A percentile compares a stretch with the other conserved stretches of the same genome.
These are phyloP conservation scores for Suillus luteus DNA, from an alignment of 768 basidiomycete species.

Conservation along the genomic window DNA sequence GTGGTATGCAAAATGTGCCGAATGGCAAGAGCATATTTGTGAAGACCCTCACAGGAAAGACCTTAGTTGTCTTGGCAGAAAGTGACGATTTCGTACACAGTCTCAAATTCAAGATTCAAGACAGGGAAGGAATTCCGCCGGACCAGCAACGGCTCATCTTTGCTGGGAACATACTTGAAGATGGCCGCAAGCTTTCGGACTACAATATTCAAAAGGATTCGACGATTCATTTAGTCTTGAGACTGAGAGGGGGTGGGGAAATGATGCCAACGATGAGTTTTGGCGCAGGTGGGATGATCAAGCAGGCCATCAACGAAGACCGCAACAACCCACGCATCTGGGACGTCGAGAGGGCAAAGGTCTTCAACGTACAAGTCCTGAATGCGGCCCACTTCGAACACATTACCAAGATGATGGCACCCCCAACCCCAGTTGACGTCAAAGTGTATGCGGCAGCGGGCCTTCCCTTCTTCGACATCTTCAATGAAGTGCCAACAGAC, in stretches of 20 bases:
- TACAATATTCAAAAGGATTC: slow-evolving; percentile 77
- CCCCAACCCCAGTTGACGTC: slow-evolving; percentile 1
- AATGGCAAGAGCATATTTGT: slow-evolving; percentile 71
- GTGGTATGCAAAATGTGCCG: neutral
- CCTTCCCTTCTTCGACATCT: slow-evolving; percentile 3
- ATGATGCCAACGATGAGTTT: neutral
- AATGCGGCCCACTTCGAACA: neutral
- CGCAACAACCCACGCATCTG: neutral
- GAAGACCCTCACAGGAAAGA: slow-evolving; percentile 80
- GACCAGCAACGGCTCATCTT: slow-evolving; percentile 85
- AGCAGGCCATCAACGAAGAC: neutral
- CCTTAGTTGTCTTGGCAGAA: slow-evolving; percentile 84
- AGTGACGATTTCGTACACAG: slow-evolving; percentile 86
- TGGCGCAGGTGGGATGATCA: neutral
- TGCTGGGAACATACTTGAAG: slow-evolving; percentile 86
- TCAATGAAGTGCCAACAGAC: slow-evolving; percentile 1
- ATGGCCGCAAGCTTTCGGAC: slow-evolving; percentile 37
- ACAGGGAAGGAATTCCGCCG: slow-evolving; percentile 70
- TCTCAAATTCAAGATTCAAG: slow-evolving; percentile 73
- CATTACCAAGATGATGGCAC: slow-evolving; percentile 5
- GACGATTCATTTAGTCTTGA: slow-evolving; percentile 53
- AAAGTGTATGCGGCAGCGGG: neutral
- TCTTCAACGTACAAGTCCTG: slow-evolving; percentile 4
- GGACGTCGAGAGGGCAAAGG: neutral
- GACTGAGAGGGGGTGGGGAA: neutral